Percentiles rank a stretch among this genome's conserved stretches.
These are phyloP conservation scores for Ascochyta pisi DNA, from an alignment of 2,329 filamentous ascomycete species.

Conservation along the genomic window DNA sequence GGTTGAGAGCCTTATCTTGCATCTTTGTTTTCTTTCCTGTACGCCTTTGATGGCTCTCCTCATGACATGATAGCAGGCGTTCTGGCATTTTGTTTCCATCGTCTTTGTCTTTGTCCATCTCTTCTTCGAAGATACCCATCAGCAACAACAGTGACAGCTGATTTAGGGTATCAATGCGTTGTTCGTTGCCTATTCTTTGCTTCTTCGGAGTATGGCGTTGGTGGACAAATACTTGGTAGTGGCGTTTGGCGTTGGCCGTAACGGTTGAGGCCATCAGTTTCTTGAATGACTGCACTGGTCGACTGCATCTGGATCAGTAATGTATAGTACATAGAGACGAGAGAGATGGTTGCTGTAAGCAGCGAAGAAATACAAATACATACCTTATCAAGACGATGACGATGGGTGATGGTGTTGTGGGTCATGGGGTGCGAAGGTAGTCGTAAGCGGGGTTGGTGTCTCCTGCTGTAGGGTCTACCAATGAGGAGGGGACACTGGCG, in stretches of 20 bases:
- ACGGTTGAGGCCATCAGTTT: slow-evolving; percentile 8
- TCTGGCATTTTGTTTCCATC: slow-evolving; percentile 8
- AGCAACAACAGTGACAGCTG: slow-evolving; percentile 22
- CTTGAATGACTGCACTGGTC: slow-evolving; percentile 10
- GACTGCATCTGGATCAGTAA: slow-evolving; percentile 30
- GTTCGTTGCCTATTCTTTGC: neutral
- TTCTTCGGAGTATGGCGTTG: slow-evolving; percentile 16
- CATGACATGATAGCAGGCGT: slow-evolving; percentile 16
- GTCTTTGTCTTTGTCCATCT: slow-evolving; percentile 18
- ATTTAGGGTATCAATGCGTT: slow-evolving; percentile 18
- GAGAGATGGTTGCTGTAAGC: slow-evolving; percentile 2
- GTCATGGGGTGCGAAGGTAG: slow-evolving; percentile 17
- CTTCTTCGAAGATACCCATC: slow-evolving; percentile 25
- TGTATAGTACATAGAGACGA: slow-evolving; percentile 38
- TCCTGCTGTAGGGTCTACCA: slow-evolving; percentile 21
- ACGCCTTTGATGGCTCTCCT: neutral
- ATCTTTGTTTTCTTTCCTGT: slow-evolving; percentile 8
- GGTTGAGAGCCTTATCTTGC: slow-evolving; percentile 18
- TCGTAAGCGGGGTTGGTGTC: slow-evolving; percentile 21
- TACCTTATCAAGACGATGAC: slow-evolving; percentile 18
- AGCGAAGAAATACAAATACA: slow-evolving; percentile 8
- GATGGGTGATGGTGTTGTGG: slow-evolving; percentile 19
- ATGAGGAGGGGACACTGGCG: slow-evolving; percentile 20
- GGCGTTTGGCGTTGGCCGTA: slow-evolving; percentile 15
- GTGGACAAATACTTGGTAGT: slow-evolving; percentile 4